These are phyloP conservation scores for Chondrus crispus DNA, from an alignment of 23 red algal genomes.

Conservation along the genomic window DNA sequence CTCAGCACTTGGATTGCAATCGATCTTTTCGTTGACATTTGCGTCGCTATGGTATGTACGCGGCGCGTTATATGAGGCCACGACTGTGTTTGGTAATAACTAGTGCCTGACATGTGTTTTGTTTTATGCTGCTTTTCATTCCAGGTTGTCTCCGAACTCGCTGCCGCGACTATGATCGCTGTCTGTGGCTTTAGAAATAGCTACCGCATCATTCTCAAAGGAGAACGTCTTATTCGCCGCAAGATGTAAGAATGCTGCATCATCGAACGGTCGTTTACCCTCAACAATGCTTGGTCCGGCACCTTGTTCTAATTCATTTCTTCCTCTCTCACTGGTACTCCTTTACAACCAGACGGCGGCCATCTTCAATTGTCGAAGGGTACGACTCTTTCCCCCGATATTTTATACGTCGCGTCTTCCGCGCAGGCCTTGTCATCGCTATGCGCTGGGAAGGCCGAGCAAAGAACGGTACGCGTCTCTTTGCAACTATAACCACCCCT, in stretches of 20 bases:
- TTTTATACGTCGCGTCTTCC: constrained; percentile 74
- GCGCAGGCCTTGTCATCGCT: constrained; percentile 59
- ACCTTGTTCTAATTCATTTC: background rate
- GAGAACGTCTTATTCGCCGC: constrained; percentile 53
- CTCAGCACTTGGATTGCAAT: too few relatives aligned
- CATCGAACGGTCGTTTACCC: too few relatives aligned
- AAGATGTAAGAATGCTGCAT: constrained; percentile 80
- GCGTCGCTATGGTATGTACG: too few relatives aligned
- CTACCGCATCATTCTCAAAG: constrained; percentile 76
- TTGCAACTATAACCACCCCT: background rate
- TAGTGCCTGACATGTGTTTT: too few relatives aligned
- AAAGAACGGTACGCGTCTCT: constrained; percentile 44
- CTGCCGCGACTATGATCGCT: constrained; percentile 84
- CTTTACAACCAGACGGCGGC: constrained; percentile 9
- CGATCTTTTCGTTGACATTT: too few relatives aligned
- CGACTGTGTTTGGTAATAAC: too few relatives aligned
- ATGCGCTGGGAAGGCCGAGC: constrained; percentile 76
- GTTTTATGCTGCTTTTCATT: too few relatives aligned
- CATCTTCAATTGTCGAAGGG: constrained; percentile 40
- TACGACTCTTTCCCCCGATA: constrained; percentile 62
- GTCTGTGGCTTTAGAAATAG: constrained; percentile 76
- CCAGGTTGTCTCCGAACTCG: constrained; percentile 85
- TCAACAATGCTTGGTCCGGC: background rate
- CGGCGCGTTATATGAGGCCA: too few relatives aligned
- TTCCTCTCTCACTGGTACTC: background rate